These are phyloP conservation scores for Scytalidium sp. DNA, from an alignment of 2,329 filamentous ascomycete species.

Conservation along the genomic window DNA sequence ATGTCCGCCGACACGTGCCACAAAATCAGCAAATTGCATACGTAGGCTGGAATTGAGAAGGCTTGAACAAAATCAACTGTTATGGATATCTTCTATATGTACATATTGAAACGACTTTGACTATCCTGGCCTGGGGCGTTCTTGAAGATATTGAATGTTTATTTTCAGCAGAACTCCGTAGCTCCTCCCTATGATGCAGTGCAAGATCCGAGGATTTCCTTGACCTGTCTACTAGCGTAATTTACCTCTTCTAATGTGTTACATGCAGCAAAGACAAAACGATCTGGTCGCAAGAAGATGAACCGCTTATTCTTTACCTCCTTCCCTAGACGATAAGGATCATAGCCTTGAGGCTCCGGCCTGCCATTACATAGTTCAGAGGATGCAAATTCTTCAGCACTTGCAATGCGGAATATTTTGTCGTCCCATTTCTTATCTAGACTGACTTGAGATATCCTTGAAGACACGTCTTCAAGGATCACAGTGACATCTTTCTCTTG, in stretches of 20 bases:
- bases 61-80: no score
- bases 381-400: conserved; percentile 24
- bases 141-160: no score
- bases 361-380: conserved; percentile 22
- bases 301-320: neutral
- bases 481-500: neutral
- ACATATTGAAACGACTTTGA: no score
- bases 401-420: conserved; percentile 21
- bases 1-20: no score
- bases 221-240: neutral
- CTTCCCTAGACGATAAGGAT: neutral
- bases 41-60: no score
- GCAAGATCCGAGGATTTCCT: neutral
- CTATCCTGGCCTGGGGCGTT: no score
- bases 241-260: neutral
- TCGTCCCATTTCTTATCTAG: neutral
- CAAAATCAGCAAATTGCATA: no score
- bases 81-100: no score
- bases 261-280: conserved; percentile 2
- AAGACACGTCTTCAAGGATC: neutral
- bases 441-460: neutral
- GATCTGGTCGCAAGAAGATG: conserved; percentile 1
- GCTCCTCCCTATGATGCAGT: neutral
- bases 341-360: neutral
- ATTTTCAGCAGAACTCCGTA: no score